These are phyloP conservation scores for Filobasidium floriforme DNA, from an alignment of 768 basidiomycete genomes.

Conservation along the genomic window DNA sequence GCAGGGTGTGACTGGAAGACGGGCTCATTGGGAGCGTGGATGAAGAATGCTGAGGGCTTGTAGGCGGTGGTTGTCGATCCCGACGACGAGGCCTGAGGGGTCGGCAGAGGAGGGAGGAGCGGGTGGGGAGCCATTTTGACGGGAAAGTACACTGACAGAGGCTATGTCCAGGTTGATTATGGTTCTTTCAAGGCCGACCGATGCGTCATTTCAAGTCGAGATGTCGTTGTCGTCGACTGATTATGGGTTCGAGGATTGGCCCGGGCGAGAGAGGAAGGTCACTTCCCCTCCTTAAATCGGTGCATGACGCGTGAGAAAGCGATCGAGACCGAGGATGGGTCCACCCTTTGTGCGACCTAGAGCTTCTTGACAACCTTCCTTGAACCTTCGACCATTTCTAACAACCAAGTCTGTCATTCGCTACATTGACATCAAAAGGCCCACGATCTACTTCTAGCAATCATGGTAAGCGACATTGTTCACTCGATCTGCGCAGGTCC, in stretches of 20 bases:
- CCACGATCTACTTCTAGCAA: too few relatives aligned
- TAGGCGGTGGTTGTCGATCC: not conserved
- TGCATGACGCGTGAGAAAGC: not conserved
- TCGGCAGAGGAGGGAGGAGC: conserved; percentile 33
- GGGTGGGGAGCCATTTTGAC: conserved; percentile 20
- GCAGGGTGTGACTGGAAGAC: conserved; percentile 38
- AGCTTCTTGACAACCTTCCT: too few relatives aligned
- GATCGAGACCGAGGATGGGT: too few relatives aligned
- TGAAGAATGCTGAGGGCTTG: conserved; percentile 28
- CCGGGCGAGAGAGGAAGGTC: not conserved
- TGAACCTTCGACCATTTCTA: too few relatives aligned
- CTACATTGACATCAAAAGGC: too few relatives aligned
- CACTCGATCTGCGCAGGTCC: too few relatives aligned
- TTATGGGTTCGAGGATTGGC: not conserved
- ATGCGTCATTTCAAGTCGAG: too few relatives aligned
- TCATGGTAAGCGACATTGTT: too few relatives aligned
- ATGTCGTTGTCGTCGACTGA: not conserved
- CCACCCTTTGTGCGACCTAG: too few relatives aligned
- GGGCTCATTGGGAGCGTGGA: conserved; percentile 33
- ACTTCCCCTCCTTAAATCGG: not conserved
- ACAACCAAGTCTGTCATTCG: too few relatives aligned
- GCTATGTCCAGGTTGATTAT: not conserved
- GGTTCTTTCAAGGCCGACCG: too few relatives aligned
- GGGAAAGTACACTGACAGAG: not conserved
- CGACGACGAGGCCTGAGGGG: conserved; percentile 19